phyloP scores from a whole-genome alignment of 331 rosid genomes.

The Acacia pycnantha region DNA sequence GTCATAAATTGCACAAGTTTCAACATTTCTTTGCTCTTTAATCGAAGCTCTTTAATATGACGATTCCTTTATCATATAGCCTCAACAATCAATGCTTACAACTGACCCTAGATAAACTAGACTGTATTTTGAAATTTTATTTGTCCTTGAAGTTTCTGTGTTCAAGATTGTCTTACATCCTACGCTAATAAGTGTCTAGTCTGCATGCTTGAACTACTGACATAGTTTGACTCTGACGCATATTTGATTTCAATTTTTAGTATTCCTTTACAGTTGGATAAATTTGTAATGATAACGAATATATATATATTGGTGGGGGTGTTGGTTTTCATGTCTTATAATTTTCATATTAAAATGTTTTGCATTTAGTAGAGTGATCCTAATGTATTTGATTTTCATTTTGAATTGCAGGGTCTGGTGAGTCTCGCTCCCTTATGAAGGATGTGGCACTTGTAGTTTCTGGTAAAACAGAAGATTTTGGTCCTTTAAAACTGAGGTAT shows the following conservation, averaged over 20 bases:
- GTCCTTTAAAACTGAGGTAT: conserved; percentile 58
- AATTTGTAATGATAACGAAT: neutral
- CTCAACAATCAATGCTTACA: neutral
- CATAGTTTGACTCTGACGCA: neutral
- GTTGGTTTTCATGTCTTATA: neutral
- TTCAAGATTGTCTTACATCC: neutral
- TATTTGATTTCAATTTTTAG: neutral
- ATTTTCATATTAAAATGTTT: neutral
- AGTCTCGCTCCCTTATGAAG: conserved; percentile 77
- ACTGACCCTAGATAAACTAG: neutral
- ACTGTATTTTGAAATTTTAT: neutral
- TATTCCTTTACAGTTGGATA: neutral
- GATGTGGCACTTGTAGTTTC: conserved; percentile 39
- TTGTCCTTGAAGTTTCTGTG: neutral
- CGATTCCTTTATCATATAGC: neutral
- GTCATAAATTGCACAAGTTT: neutral
- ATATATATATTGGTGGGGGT: neutral
- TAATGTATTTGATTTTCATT: conserved; percentile 17
- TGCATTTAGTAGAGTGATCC: neutral
- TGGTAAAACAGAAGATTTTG: conserved; percentile 37
- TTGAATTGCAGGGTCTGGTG: conserved; percentile 79
- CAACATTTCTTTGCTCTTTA: neutral
- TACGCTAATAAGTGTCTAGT: neutral
- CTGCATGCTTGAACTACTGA: neutral
- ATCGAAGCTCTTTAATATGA: neutral